Evolutionary conservation across 306 rosid species (phyloP), one percentile per base, ranked within the genome.

Genomic region (Pterocarpus santalinus): DNA sequence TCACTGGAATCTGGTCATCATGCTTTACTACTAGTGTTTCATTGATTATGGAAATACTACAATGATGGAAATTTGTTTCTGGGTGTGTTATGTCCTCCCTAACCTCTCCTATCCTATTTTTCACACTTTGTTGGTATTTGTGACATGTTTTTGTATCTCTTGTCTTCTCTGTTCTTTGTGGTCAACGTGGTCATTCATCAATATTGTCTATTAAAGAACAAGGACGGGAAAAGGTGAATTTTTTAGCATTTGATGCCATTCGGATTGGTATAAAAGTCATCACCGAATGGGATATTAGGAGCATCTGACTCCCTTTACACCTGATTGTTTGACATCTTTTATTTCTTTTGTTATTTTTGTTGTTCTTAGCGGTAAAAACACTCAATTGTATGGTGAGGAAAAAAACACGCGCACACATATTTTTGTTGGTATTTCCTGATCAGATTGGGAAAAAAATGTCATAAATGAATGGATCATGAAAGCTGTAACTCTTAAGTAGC

Each of bases 241-340:
- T 52, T 70, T 61, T 11, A 58, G 11, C 41, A 44, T 49, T 70
- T 60, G 69, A 16, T 80, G 65, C 35, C 49, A 36, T 49, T 72
- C 56, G 35, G 32, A 46, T 69, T 62, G 65, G 72, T 16, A 8
- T 64, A 62, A 53, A 41, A 12, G n/a, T 63, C 30, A 22, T 73
- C 38, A 64, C n/a, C 32, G 39, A 74, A 46, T 55, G 32, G 76
- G 17, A 28, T 73, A n/a, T 52, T 36, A 38, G 28, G 5, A 12
- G 28, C 28, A 22, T 22, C 28, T 1, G 28, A 22, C 28, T 0
- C 28, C 28, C 28, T 22, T 22, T 0, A 22, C 28, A 22, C 28
- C 28, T 22, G 28, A 22, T 22, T 22, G 28, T 22, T 22, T 22
- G 28, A 22, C 28, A 22, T 22, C 0, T 22, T 1, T 22, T 22